Conservation (phyloP, 306 rosid genomes). For the Dryas alaskensis region DNA sequence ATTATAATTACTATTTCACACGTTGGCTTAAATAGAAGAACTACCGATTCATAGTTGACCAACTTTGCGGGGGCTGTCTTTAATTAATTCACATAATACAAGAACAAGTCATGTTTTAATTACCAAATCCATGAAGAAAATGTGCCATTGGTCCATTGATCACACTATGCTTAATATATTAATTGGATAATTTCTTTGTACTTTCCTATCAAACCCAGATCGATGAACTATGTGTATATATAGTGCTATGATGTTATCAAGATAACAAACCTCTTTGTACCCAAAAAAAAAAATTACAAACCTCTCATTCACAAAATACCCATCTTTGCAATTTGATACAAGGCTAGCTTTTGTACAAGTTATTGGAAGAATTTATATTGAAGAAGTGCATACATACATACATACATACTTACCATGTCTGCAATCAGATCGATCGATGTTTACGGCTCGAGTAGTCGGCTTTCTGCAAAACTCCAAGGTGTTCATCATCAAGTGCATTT, state of each 20-base stretch:
- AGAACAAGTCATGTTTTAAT: background rate
- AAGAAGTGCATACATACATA: background rate
- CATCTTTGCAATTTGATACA: background rate
- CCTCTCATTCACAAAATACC: background rate
- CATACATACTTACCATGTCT: background rate
- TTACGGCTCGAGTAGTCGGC: background rate
- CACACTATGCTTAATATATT: background rate
- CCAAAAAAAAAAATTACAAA: too few relatives aligned
- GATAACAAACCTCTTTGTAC: background rate
- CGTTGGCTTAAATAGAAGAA: background rate
- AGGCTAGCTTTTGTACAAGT: background rate
- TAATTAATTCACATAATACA: too few relatives aligned
- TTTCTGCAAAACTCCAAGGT: background rate
- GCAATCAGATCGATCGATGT: background rate
- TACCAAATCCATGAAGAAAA: slow-evolving; percentile 15
- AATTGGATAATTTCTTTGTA: background rate
- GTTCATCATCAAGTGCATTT: background rate
- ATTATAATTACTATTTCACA: background rate
- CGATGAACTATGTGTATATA: background rate
- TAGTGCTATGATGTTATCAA: background rate
- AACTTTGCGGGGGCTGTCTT: background rate
- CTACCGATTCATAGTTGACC: background rate
- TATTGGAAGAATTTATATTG: background rate
- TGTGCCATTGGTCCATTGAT: background rate
- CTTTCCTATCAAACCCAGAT: slow-evolving; percentile 12